Conservation (phyloP, 371 early-diverging fungal genomes). For the Enterospora canceri region DNA sequence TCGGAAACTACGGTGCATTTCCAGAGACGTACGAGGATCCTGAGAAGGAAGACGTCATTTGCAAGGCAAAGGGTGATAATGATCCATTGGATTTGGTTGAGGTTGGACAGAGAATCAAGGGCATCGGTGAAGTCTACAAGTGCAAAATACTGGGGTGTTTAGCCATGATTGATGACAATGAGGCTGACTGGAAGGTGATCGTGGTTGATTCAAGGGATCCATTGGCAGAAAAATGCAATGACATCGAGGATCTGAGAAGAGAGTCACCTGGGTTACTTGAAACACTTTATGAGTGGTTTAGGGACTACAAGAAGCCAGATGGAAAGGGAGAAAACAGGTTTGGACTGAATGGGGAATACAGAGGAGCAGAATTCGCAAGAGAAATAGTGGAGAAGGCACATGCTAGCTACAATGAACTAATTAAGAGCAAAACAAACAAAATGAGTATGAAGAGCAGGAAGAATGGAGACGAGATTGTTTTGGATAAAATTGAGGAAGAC, state of each 20-base stretch:
- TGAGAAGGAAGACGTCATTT: slow-evolving; percentile 65
- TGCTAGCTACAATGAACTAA: slow-evolving; percentile 78
- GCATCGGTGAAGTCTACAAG: slow-evolving; percentile 83
- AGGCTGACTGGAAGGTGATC: slow-evolving; percentile 97
- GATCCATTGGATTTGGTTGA: slow-evolving; percentile 94
- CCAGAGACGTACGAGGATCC: slow-evolving; percentile 98
- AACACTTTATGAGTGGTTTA: slow-evolving; percentile 91
- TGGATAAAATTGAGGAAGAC: background rate
- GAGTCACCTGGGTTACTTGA: slow-evolving; percentile 80
- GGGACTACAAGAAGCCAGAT: slow-evolving; percentile 95
- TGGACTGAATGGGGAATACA: slow-evolving; percentile 78
- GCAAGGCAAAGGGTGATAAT: slow-evolving; percentile 79
- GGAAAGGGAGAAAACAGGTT: slow-evolving; percentile 93
- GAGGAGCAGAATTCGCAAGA: slow-evolving; percentile 68
- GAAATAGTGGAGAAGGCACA: slow-evolving; percentile 77
- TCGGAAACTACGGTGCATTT: slow-evolving; percentile 98
- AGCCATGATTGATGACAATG: slow-evolving; percentile 80
- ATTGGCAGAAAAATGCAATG: slow-evolving; percentile 73
- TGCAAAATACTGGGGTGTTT: slow-evolving; percentile 89
- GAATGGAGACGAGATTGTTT: background rate
- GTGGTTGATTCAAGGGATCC: slow-evolving; percentile 85
- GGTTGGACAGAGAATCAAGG: slow-evolving; percentile 75
- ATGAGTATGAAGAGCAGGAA: background rate
- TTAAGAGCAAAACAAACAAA: slow-evolving; percentile 16
- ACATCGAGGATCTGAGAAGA: slow-evolving; percentile 84